A percentile compares a stretch with the other conserved stretches of the same genome.
These are phyloP conservation scores for Rhynchospora tenuis DNA, from an alignment of 176 grass and related monocot genomes.

Conservation along the genomic window DNA sequence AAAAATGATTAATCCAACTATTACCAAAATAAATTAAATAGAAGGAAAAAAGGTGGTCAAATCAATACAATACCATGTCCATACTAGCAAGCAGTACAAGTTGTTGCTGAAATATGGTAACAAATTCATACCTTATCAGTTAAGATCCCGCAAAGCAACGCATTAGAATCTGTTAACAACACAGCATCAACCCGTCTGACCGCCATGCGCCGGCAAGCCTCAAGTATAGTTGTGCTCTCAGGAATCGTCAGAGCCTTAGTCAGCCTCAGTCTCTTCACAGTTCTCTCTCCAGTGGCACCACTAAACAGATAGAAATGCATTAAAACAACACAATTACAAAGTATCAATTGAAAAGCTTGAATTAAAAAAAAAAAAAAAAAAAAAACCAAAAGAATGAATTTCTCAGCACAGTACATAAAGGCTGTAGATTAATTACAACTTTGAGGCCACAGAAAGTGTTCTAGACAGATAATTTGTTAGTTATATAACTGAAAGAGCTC, in stretches of 20 bases:
- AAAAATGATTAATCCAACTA: not conserved
- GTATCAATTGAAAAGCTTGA: not conserved
- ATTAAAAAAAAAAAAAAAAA: not conserved
- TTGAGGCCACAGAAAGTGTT: not conserved
- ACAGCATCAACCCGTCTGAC: conserved; percentile 66
- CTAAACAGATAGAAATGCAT: conserved; percentile 17
- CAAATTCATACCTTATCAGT: conserved; percentile 70
- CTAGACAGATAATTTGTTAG: not conserved
- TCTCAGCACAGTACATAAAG: not conserved
- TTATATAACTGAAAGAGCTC: not conserved
- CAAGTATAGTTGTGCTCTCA: conserved; percentile 57
- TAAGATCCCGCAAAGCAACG: conserved; percentile 84
- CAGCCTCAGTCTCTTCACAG: conserved; percentile 81
- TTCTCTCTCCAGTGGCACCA: conserved; percentile 55
- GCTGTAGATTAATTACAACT: not conserved
- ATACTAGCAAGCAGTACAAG: not conserved
- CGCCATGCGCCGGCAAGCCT: conserved; percentile 90
- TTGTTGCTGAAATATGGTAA: not conserved
- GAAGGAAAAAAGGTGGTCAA: not conserved
- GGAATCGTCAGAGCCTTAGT: conserved; percentile 96
- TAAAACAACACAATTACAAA: not conserved
- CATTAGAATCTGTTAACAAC: conserved; percentile 89
- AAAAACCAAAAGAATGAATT: not conserved
- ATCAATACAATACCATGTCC: not conserved
- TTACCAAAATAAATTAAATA: not conserved